Evolutionary conservation across 306 rosid genomes (phyloP).

Genomic region (Sophora flavescens): DNA sequence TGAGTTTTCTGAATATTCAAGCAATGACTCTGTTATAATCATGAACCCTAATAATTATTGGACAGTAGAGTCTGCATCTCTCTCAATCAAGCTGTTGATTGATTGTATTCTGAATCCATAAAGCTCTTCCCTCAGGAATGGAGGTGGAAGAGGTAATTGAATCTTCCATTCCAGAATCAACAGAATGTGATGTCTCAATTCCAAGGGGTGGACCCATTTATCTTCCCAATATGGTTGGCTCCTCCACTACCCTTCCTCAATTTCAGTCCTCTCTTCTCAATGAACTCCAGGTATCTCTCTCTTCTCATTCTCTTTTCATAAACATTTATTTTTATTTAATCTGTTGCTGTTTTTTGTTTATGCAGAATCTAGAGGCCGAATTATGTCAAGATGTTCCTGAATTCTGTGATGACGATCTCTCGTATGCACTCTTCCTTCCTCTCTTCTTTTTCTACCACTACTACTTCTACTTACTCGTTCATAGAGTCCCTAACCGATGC

Average conservation of each 20-base stretch:
- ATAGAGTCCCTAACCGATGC: background rate
- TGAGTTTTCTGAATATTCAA: no score
- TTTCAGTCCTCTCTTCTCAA: conserved; percentile 60
- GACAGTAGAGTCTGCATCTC: no score
- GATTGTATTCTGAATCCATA: no score
- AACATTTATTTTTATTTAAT: no score
- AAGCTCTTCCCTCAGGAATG: conserved; percentile 2
- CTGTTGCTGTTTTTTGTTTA: background rate
- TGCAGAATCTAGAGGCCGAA: conserved; percentile 68
- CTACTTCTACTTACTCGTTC: background rate
- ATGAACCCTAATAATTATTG: no score
- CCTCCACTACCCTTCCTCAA: conserved; percentile 60
- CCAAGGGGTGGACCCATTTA: conserved; percentile 92
- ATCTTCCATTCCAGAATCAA: conserved; percentile 40
- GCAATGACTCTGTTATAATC: no score
- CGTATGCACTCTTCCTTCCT: conserved; percentile 51
- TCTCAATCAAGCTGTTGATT: no score
- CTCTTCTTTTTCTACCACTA: background rate
- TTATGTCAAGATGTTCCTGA: conserved; percentile 52
- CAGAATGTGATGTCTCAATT: conserved; percentile 46
- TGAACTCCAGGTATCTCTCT: conserved; percentile 66
- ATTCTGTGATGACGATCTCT: conserved; percentile 57
- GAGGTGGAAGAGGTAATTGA: conserved; percentile 3
- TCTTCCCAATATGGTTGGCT: conserved; percentile 62
- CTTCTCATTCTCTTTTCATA: background rate